Evolutionary conservation across 768 basidiomycete genomes (phyloP).

Genomic region (Coprinopsis sp.): DNA sequence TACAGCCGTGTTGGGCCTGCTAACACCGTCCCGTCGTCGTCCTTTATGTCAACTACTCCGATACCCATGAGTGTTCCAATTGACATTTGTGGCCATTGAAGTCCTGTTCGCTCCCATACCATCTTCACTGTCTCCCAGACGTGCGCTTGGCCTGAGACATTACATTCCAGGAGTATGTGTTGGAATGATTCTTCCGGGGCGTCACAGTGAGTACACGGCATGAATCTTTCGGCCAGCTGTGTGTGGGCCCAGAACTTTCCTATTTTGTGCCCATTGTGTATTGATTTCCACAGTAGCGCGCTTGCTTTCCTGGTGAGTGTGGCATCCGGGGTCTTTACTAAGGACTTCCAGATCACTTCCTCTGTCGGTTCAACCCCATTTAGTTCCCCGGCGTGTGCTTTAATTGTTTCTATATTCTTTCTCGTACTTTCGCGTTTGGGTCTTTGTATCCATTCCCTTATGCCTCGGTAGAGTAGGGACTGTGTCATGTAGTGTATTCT

Average conservation of each 20-base stretch:
- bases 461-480: not conserved
- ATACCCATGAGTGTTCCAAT: not conserved
- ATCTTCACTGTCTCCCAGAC: slow-evolving; percentile 18
- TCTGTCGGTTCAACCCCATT: not conserved
- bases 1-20: not conserved
- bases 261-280: slow-evolving; percentile 19
- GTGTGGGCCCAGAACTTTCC: slow-evolving; percentile 23
- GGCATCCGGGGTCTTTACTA: not conserved
- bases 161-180: slow-evolving; percentile 24
- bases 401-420: not conserved
- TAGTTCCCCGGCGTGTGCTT: not conserved
- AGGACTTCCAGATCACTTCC: not conserved
- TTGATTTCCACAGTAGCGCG: slow-evolving; percentile 18
- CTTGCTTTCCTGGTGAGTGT: not conserved
- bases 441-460: not conserved
- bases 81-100: slow-evolving; percentile 2
- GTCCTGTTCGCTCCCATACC: too few species aligned
- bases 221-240: not conserved
- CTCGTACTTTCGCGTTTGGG: not conserved
- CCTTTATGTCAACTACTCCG: not conserved
- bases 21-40: not conserved
- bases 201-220: slow-evolving; percentile 14
- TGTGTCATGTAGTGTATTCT: not conserved
- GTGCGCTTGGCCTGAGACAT: slow-evolving; percentile 13
- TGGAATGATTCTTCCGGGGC: slow-evolving; percentile 19